Evolutionary conservation across 2,329 filamentous ascomycete species (phyloP), one percentile per base, ranked within the genome.

Genomic region (Rhynchosporium graminicola): DNA sequence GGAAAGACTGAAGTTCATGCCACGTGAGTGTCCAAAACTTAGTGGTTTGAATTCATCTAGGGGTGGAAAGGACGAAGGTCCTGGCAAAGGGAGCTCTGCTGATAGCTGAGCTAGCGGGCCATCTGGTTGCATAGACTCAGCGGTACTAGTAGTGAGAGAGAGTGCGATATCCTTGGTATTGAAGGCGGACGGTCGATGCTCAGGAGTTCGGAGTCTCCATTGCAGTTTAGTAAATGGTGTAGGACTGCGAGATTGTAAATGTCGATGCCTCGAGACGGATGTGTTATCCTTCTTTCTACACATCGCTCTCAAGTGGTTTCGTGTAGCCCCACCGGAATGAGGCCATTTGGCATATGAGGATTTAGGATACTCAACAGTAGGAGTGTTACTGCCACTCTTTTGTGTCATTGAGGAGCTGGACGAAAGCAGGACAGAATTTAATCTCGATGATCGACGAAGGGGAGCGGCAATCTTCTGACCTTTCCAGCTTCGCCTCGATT

Each of bases 401-500:
- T 66, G 69, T n/a, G 69, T 67, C 47, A 65, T 63, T 67, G 71
- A 68, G 47, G 62, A 15, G 20, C 57, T 43, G 8, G 54, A 43
- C n/a, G 47, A 33, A 26, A 36, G 36, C 36, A 40, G n/a, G 5
- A 7, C 46, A 5, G 42, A 52, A 67, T 60, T 66, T 26, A 51
- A 31, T 51, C 48, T 51, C 15, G 29, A 36, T 2, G 29, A 36
- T 47, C 55, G 67, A 51, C 58, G 61, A 54, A 57, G 15, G 10
- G 61, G 54, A 29, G 62, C 63, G 63, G 73, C 56, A 61, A 66
- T 59, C 77, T 80, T 85, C 3, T 83, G 80, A 1, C 85, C 86
- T 71, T 85, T 88, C 87, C 87, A 89, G 69, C 83, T 88, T 70
- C 83, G 79, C 75, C 83, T 87, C 26, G 86, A 82, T 70, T 87